A percentile compares a stretch with the other conserved stretches of the same genome.
These are phyloP conservation scores for Oryza coarctata DNA, from an alignment of 176 grass and related monocot genomes.

Conservation along the genomic window DNA sequence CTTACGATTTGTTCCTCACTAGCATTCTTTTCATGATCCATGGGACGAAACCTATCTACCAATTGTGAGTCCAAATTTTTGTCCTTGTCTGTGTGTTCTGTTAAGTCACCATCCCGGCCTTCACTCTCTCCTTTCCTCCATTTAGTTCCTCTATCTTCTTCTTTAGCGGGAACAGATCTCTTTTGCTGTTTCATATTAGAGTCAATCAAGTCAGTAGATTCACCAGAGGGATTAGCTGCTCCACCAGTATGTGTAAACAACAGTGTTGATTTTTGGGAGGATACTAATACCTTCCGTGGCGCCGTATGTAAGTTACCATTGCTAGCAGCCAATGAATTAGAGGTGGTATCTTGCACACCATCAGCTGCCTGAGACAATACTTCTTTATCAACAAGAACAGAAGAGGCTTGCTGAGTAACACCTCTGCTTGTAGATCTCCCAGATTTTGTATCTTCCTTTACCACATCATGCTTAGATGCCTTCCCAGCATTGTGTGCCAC, in stretches of 20 bases:
- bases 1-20: slow-evolving; percentile 57
- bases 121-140: slow-evolving; percentile 79
- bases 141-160: slow-evolving; percentile 75
- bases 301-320: slow-evolving; percentile 47
- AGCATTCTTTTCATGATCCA: slow-evolving; percentile 60
- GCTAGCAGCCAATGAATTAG: slow-evolving; percentile 26
- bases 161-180: slow-evolving; percentile 53
- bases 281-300: slow-evolving; percentile 40
- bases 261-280: slow-evolving; percentile 41
- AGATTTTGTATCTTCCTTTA: slow-evolving; percentile 71
- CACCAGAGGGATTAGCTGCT: slow-evolving; percentile 38
- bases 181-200: slow-evolving; percentile 65
- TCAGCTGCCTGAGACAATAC: slow-evolving; percentile 45
- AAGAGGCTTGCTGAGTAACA: slow-evolving; percentile 51
- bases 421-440: slow-evolving; percentile 62
- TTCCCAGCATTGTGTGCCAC: slow-evolving; percentile 55
- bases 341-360: slow-evolving; percentile 32
- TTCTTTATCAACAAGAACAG: slow-evolving; percentile 47
- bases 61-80: slow-evolving; percentile 38
- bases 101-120: slow-evolving; percentile 41
- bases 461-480: slow-evolving; percentile 58
- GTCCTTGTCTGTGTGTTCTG: slow-evolving; percentile 59
- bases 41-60: slow-evolving; percentile 50
- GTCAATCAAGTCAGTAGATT: slow-evolving; percentile 51
- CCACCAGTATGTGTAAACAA: slow-evolving; percentile 37